Evolutionary conservation across 306 rosid genomes (phyloP).

Genomic region (Castanea mollissima): DNA sequence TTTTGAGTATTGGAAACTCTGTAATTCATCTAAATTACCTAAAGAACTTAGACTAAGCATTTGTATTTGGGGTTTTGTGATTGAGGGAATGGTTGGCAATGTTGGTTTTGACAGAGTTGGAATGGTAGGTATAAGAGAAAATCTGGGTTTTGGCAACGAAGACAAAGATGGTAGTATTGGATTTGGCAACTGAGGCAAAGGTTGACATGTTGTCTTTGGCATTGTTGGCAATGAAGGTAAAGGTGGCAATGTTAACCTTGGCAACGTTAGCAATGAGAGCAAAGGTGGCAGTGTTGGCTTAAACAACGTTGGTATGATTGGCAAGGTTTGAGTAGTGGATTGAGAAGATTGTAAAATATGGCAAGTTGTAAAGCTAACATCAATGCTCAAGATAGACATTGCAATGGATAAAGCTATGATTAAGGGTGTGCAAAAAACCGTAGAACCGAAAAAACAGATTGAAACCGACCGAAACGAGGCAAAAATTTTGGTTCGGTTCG

Average conservation of each 20-base stretch:
- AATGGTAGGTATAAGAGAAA: too few species aligned
- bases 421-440: too few species aligned
- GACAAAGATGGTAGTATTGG: conserved; percentile 30
- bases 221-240: conserved; percentile 6
- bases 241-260: not conserved
- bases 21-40: too few species aligned
- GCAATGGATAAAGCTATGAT: conserved; percentile 19
- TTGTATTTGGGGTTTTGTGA: not conserved
- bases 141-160: conserved; percentile 5
- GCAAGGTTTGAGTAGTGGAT: not conserved
- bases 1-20: too few species aligned
- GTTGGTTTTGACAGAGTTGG: not conserved
- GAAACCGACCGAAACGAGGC: too few species aligned
- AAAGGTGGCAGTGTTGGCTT: conserved; percentile 1
- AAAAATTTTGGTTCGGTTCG: too few species aligned
- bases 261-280: not conserved
- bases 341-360: conserved; percentile 20
- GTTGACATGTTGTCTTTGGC: conserved; percentile 6
- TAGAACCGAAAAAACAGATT: too few species aligned
- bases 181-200: not conserved
- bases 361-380: conserved; percentile 16
- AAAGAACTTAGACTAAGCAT: not conserved
- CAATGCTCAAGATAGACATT: conserved; percentile 25
- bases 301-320: not conserved
- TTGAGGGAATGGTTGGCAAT: conserved; percentile 1